These are phyloP conservation scores for Bjerkandera adusta DNA, from an alignment of 1,284 basidiomycete genomes.

Conservation along the genomic window DNA sequence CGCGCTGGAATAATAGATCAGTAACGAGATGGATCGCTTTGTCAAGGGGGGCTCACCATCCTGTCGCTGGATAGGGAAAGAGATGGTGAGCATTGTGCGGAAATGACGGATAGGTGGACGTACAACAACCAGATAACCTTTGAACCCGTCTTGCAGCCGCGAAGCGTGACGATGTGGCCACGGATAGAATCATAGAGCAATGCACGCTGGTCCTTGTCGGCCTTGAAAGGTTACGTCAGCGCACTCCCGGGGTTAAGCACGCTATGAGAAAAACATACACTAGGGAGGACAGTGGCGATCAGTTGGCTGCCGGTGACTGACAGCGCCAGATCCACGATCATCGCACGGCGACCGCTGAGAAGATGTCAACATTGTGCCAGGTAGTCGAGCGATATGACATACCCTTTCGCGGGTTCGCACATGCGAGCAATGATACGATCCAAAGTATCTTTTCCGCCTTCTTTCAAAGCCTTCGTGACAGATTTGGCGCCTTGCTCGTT, in stretches of 20 bases:
- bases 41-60: constrained; percentile 38
- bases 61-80: constrained; percentile 36
- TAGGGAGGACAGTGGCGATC: constrained; percentile 74
- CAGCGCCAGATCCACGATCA: constrained; percentile 78
- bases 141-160: constrained; percentile 83
- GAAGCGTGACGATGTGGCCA: constrained; percentile 79
- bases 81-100: constrained; percentile 1
- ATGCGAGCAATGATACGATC: constrained; percentile 71
- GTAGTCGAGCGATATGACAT: constrained; percentile 17
- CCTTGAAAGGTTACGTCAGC: constrained; percentile 39
- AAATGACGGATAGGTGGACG: constrained; percentile 29
- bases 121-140: constrained; percentile 88
- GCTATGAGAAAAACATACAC: constrained; percentile 40
- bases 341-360: constrained; percentile 67
- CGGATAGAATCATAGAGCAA: constrained; percentile 78
- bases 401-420: constrained; percentile 82
- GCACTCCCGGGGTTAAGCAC: too few relatives aligned
- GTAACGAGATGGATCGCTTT: constrained; percentile 1
- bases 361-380: background rate
- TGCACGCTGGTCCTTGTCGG: constrained; percentile 77
- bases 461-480: constrained; percentile 79
- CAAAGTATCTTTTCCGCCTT: constrained; percentile 71
- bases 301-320: constrained; percentile 82
- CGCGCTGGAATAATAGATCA: constrained; percentile 31
- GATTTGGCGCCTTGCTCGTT: constrained; percentile 83